phyloP scores from a whole-genome alignment of 2,329 filamentous ascomycete species.

The Colletotrichum sidae region DNA sequence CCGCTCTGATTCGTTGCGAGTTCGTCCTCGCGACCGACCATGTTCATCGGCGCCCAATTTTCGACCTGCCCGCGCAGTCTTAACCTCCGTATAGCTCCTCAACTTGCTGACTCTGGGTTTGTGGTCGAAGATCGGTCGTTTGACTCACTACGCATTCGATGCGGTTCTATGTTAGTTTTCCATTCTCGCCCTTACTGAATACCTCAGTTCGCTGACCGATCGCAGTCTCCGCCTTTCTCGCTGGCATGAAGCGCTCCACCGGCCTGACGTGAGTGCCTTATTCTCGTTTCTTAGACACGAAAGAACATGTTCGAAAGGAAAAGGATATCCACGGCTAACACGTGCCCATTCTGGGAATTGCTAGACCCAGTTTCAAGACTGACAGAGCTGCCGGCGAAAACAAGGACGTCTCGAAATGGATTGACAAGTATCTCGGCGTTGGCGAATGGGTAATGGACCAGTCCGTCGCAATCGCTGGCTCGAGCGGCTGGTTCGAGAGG shows the following conservation, averaged over 20 bases:
- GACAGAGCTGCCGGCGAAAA: slow-evolving; percentile 84
- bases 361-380: slow-evolving; percentile 84
- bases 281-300: background rate
- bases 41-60: slow-evolving; percentile 7
- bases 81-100: slow-evolving; percentile 66
- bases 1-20: slow-evolving; percentile 27
- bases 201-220: slow-evolving; percentile 8
- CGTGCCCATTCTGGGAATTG: slow-evolving; percentile 53
- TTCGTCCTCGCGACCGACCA: slow-evolving; percentile 15
- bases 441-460: slow-evolving; percentile 99
- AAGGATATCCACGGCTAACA: slow-evolving; percentile 53
- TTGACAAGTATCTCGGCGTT: slow-evolving; percentile 92
- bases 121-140: slow-evolving; percentile 85
- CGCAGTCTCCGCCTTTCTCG: slow-evolving; percentile 94
- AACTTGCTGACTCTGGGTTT: slow-evolving; percentile 77
- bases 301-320: background rate
- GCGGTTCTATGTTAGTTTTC: slow-evolving; percentile 82
- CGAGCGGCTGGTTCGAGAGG: slow-evolving; percentile 91
- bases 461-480: slow-evolving; percentile 90
- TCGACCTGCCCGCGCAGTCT: slow-evolving; percentile 48
- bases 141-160: slow-evolving; percentile 96
- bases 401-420: slow-evolving; percentile 86
- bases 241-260: slow-evolving; percentile 96
- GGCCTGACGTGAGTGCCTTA: slow-evolving; percentile 90
- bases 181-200: slow-evolving; percentile 9